Percentiles rank a stretch among this genome's conserved stretches.
Evolutionary conservation across 192 early-diverging fungal species (phyloP).

Genomic region (Coemansia sp.): DNA sequence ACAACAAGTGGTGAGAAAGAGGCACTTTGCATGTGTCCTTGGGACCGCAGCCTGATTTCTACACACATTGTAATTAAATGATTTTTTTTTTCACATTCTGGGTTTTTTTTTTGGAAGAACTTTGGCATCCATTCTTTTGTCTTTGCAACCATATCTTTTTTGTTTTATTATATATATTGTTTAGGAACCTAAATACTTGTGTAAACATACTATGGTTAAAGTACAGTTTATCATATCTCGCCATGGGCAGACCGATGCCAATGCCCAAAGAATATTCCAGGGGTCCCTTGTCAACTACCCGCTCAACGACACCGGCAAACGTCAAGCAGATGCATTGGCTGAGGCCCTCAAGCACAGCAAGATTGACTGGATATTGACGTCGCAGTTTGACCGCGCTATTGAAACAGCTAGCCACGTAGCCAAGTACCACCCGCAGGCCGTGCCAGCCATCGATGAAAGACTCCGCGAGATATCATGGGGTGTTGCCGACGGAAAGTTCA

Average conservation of each 20-base stretch:
- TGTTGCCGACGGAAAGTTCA: neutral
- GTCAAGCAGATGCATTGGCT: neutral
- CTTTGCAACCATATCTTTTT: too few species aligned
- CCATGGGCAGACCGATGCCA: conserved; percentile 1
- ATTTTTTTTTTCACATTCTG: neutral
- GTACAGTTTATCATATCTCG: neutral
- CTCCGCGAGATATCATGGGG: conserved; percentile 1
- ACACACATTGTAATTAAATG: conserved; percentile 4
- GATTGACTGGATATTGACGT: neutral
- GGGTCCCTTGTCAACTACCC: neutral
- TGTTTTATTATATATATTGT: too few species aligned
- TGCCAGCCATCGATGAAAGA: neutral
- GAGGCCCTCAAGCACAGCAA: neutral
- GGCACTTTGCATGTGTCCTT: conserved; percentile 26
- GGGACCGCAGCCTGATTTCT: conserved; percentile 31
- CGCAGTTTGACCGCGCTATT: neutral
- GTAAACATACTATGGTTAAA: neutral
- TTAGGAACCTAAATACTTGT: too few species aligned
- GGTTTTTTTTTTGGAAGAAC: neutral
- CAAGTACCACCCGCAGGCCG: neutral
- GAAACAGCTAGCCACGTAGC: neutral
- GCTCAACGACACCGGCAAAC: neutral
- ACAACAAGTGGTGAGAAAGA: neutral
- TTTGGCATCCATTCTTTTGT: too few species aligned
- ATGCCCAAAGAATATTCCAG: neutral